phyloP scores from a whole-genome alignment of 176 grass and related monocot species.

The Melocanna baccifera region DNA sequence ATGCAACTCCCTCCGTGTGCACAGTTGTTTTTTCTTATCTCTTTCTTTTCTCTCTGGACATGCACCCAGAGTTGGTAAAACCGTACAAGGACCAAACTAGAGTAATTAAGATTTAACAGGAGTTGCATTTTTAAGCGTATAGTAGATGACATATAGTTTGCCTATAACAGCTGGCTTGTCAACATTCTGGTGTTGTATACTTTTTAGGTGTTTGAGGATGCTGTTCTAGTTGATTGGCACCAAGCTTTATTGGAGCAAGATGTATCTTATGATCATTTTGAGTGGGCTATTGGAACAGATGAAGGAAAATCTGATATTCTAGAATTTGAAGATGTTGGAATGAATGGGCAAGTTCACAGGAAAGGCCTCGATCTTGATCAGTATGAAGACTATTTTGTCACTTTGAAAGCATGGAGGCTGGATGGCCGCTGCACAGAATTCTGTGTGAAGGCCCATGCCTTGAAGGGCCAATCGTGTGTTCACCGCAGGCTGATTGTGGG shows the following conservation, averaged over 20 bases:
- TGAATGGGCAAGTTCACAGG: constrained; percentile 53
- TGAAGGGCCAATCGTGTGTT: constrained; percentile 85
- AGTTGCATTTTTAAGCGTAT: background rate
- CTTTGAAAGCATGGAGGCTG: constrained; percentile 47
- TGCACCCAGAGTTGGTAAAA: background rate
- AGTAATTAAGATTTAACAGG: background rate
- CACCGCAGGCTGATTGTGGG: constrained; percentile 72
- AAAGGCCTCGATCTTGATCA: constrained; percentile 63
- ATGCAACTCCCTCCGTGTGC: background rate
- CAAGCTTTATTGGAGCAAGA: constrained; percentile 53
- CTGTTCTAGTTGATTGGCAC: constrained; percentile 67
- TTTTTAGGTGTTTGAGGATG: constrained; percentile 69
- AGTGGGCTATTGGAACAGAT: constrained; percentile 75
- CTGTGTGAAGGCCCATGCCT: constrained; percentile 85
- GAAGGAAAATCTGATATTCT: constrained; percentile 77
- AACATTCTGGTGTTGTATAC: background rate
- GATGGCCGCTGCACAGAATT: constrained; percentile 59
- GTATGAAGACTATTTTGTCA: constrained; percentile 56
- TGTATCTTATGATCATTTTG: constrained; percentile 69
- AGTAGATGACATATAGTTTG: background rate
- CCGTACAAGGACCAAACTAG: background rate
- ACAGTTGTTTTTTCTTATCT: background rate
- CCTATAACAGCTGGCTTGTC: background rate
- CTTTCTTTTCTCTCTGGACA: background rate
- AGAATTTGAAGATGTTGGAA: constrained; percentile 69